Evolutionary conservation across 1,284 basidiomycete species (phyloP), one percentile per base, ranked within the genome.

Genomic region (Ustilago loliicola): DNA sequence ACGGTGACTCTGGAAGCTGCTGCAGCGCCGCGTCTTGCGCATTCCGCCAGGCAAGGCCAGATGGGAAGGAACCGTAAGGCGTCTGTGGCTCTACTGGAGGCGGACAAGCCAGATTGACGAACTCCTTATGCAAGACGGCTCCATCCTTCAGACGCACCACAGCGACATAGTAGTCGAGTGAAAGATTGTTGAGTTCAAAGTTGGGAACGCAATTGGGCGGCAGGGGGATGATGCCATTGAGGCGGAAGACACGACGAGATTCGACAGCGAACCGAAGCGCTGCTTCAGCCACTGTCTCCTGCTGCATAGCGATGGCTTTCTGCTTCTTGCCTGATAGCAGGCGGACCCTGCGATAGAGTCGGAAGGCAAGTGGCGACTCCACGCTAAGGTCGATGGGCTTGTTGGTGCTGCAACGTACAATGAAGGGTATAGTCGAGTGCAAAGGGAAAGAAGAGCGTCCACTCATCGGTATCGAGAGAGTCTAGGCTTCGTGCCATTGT

Each of bases 161-260:
- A 21, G 65, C 80, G 11, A 84, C 21, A 50, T 72, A 80, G 66
- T 84, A 84, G 54, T 83, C 79, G 52, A 83, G 66, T 15, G 74
- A 56, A 4, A 82, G 61, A 7, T 69, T 25, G n/a, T 36, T 51
- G 5, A 66, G 55, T 2, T 79, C 80, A 29, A 84, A 84, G 27
- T 55, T 70, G 4, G 83, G 83, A 1, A 72, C 70, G 55, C 77
- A 82, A 42, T 69, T 64, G 2, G 73, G 64, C 23, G 79, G 79
- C 11, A 80, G 34, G 11, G 77, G 56, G 17, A 81, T 45, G 30
- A 79, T 29, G 38, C 79, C 79, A 32, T 64, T 74, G 53, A 69
- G 53, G 40, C 74, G 65, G 42, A 68, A 58, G 1, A 64, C 36
- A 30, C 67, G 63, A 21, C 56, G 59, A 11, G 63, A 40, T 21